Evolutionary conservation across 768 basidiomycete species (phyloP).

Genomic region (Boletellus ananas): DNA sequence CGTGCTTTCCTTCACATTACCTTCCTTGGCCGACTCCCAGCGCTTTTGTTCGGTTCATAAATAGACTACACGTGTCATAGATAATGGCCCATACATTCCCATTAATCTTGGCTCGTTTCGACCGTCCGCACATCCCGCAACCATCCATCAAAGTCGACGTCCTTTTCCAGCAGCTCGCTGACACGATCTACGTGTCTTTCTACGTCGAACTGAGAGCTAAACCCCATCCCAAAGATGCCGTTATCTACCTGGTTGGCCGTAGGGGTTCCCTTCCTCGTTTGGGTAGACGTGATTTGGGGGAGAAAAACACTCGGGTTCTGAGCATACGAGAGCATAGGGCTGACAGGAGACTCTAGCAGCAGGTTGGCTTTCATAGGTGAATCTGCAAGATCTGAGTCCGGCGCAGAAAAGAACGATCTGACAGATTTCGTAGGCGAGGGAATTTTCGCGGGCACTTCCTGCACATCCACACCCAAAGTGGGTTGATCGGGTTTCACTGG

Average conservation of each 20-base stretch:
- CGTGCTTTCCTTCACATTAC: constrained; percentile 25
- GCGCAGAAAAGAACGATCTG: constrained; percentile 37
- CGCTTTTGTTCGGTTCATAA: constrained; percentile 16
- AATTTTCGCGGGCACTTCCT: constrained; percentile 7
- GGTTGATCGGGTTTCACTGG: constrained; percentile 3
- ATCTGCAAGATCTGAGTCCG: constrained; percentile 32
- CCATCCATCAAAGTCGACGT: constrained; percentile 57
- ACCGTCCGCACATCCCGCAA: constrained; percentile 38
- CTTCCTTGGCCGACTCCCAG: constrained; percentile 14
- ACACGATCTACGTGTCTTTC: constrained; percentile 52
- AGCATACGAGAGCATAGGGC: constrained; percentile 33
- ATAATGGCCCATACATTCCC: constrained; percentile 2
- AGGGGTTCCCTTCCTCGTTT: constrained; percentile 19
- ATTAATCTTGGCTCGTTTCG: constrained; percentile 24
- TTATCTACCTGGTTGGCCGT: constrained; percentile 17
- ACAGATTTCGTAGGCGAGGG: constrained; percentile 31
- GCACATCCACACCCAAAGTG: neutral
- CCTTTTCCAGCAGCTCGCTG: constrained; percentile 52
- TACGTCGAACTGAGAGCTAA: constrained; percentile 57
- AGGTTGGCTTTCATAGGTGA: constrained; percentile 25
- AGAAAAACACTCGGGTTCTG: constrained; percentile 35
- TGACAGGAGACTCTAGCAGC: constrained; percentile 33
- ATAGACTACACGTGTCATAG: constrained; percentile 19
- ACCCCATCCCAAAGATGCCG: constrained; percentile 39
- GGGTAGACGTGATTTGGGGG: constrained; percentile 38